These are phyloP conservation scores for Gonium pectorale DNA, from an alignment of 139 green algal species.

Conservation along the genomic window DNA sequence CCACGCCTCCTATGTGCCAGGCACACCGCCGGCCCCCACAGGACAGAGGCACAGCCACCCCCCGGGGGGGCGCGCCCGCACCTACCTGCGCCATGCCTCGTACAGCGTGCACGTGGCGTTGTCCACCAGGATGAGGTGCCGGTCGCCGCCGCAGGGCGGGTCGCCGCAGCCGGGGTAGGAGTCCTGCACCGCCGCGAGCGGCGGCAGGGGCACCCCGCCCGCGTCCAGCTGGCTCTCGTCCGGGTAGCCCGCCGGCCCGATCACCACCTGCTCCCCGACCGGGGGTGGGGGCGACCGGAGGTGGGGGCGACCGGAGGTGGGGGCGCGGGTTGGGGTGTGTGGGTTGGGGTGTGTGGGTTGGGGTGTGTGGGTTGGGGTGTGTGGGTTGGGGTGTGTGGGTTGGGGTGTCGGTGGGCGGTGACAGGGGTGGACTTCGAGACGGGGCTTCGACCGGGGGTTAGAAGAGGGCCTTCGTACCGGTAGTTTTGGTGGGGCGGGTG, in stretches of 20 bases:
- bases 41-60: background rate
- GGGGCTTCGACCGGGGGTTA: too few species aligned
- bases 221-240: background rate
- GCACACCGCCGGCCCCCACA: background rate
- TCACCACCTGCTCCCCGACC: constrained; percentile 9
- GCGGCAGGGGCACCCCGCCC: background rate
- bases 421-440: too few species aligned
- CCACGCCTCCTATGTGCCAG: too few species aligned
- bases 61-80: too few species aligned
- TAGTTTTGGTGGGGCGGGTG: too few species aligned
- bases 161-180: constrained; percentile 39
- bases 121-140: constrained; percentile 45
- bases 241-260: constrained; percentile 11
- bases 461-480: too few species aligned
- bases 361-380: too few species aligned
- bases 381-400: too few species aligned
- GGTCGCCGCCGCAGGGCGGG: constrained; percentile 44
- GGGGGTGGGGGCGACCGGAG: too few species aligned
- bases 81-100: constrained; percentile 28
- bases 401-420: too few species aligned
- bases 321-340: too few species aligned
- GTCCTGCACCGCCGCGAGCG: constrained; percentile 3
- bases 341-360: background rate
- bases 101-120: constrained; percentile 47
- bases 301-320: too few species aligned